Conservation (phyloP, 1,284 basidiomycete species). For the Ganoderma boninense region DNA sequence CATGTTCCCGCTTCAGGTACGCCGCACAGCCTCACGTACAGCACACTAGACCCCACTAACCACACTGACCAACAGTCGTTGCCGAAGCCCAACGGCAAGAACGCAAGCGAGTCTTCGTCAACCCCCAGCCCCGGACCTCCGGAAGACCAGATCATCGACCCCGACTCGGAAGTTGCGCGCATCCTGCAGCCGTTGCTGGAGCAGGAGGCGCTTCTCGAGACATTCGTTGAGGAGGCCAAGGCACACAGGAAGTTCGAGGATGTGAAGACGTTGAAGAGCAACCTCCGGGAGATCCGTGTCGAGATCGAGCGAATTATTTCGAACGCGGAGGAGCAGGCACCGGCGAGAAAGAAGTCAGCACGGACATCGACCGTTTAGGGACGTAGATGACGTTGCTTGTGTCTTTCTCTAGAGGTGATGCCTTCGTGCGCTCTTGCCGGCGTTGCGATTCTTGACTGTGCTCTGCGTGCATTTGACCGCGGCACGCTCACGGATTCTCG, state of each 20-base stretch:
- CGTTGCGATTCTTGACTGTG: neutral
- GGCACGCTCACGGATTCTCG: neutral
- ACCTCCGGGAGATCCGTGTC: constrained; percentile 78
- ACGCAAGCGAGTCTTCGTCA: constrained; percentile 34
- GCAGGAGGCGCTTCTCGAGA: constrained; percentile 89
- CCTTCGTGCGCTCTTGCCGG: neutral
- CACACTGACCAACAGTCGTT: constrained; percentile 56
- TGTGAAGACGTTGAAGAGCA: constrained; percentile 77
- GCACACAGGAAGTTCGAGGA: constrained; percentile 91
- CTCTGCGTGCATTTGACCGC: neutral
- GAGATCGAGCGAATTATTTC: constrained; percentile 80
- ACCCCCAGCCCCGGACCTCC: constrained; percentile 33
- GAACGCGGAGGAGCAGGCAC: constrained; percentile 45
- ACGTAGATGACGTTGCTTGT: constrained; percentile 1
- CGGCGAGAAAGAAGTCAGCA: neutral
- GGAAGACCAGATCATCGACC: constrained; percentile 54
- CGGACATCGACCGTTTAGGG: constrained; percentile 3
- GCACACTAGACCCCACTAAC: neutral
- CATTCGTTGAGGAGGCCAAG: constrained; percentile 84
- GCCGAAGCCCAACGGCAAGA: constrained; percentile 56
- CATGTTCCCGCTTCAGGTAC: constrained; percentile 84
- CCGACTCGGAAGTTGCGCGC: constrained; percentile 74
- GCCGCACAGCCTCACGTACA: constrained; percentile 24
- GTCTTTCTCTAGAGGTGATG: neutral
- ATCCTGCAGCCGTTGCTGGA: constrained; percentile 87